These are phyloP conservation scores for Lactarius sp. DNA, from an alignment of 768 basidiomycete genomes.

Conservation along the genomic window DNA sequence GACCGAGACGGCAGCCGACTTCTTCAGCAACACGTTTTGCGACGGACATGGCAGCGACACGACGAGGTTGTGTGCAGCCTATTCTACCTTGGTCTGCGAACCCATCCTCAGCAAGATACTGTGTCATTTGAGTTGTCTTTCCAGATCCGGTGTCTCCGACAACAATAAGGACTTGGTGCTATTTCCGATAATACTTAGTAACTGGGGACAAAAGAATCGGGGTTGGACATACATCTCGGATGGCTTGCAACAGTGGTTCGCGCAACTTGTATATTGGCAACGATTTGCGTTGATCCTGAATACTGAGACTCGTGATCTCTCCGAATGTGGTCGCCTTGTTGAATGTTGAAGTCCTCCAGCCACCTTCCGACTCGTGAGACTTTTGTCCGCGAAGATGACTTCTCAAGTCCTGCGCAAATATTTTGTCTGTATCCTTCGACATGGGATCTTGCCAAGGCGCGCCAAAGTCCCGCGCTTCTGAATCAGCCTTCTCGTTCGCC, in stretches of 20 bases:
- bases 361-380: slow-evolving; percentile 69
- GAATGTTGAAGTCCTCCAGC: slow-evolving; percentile 86
- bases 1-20: slow-evolving; percentile 94
- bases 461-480: slow-evolving; percentile 89
- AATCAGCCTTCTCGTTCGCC: slow-evolving; percentile 89
- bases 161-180: slow-evolving; percentile 97
- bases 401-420: slow-evolving; percentile 92
- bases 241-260: slow-evolving; percentile 84
- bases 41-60: slow-evolving; percentile 98
- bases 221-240: slow-evolving; percentile 68
- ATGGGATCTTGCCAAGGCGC: slow-evolving; percentile 98
- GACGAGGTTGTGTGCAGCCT: slow-evolving; percentile 97
- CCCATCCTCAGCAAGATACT: slow-evolving; percentile 94
- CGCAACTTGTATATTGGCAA: slow-evolving; percentile 95
- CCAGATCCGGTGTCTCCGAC: slow-evolving; percentile 99
- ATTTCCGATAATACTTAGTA: slow-evolving; percentile 27
- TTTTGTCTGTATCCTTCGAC: slow-evolving; percentile 78
- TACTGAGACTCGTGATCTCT: slow-evolving; percentile 83
- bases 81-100: slow-evolving; percentile 87
- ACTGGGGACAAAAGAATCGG: background rate
- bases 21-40: slow-evolving; percentile 98
- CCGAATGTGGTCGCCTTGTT: slow-evolving; percentile 97
- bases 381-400: slow-evolving; percentile 79
- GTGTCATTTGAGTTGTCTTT: slow-evolving; percentile 99
- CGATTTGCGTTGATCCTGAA: slow-evolving; percentile 88